Evolutionary conservation across 2,329 filamentous ascomycete species (phyloP).

Genomic region (Ascochyta lentis): DNA sequence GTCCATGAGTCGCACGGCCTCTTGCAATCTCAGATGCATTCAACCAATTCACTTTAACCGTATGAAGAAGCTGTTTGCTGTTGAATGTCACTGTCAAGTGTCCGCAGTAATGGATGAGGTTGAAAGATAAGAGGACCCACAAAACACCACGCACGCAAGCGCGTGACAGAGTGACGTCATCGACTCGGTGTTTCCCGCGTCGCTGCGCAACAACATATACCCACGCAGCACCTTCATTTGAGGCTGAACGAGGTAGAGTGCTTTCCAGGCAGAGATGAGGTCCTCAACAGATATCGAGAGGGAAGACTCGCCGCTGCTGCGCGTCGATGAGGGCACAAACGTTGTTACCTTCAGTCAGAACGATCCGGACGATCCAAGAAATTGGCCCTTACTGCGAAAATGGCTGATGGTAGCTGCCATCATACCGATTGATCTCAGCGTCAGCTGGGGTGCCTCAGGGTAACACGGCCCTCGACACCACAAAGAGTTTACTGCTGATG

Average conservation of each 20-base stretch:
- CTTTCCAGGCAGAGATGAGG: constrained; percentile 1
- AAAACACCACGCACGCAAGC: constrained; percentile 15
- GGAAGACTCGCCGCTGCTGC: constrained; percentile 15
- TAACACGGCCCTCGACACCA: not conserved
- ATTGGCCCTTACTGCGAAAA: constrained; percentile 44
- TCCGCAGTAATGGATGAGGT: not conserved
- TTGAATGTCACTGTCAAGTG: not conserved
- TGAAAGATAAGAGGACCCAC: constrained; percentile 14
- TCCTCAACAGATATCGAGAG: constrained; percentile 4
- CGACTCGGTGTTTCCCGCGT: not conserved
- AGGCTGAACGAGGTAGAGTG: not conserved
- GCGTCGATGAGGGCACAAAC: constrained; percentile 9
- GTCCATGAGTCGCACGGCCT: constrained; percentile 2
- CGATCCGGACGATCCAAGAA: constrained; percentile 43
- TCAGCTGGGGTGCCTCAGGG: constrained; percentile 56
- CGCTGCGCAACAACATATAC: not conserved
- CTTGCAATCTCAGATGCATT: not conserved
- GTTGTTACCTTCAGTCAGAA: constrained; percentile 25
- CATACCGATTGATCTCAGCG: constrained; percentile 45
- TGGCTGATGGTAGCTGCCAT: constrained; percentile 47
- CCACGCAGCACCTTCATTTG: not conserved
- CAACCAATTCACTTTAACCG: not conserved
- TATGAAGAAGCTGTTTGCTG: not conserved
- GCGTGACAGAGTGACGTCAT: constrained; percentile 19
- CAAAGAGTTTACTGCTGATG: not conserved